phyloP scores from a whole-genome alignment of 2,329 filamentous ascomycete species.

The Curvularia eragrostidis region DNA sequence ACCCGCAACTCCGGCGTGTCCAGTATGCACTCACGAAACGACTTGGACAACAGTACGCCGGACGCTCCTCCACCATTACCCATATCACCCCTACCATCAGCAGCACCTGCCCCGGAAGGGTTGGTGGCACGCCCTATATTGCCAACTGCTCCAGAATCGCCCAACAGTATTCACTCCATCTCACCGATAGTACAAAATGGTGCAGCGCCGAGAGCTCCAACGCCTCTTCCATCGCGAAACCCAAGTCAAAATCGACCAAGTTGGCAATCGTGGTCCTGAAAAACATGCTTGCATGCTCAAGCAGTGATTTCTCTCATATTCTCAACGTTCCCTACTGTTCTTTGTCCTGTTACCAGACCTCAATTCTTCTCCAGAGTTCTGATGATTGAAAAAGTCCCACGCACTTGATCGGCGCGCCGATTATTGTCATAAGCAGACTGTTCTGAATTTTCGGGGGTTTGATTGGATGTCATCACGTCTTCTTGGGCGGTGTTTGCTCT shows the following conservation, averaged over 20 bases:
- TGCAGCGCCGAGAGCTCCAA: background rate
- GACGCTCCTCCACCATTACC: constrained; percentile 30
- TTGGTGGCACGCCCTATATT: background rate
- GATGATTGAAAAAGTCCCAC: background rate
- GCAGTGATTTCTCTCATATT: background rate
- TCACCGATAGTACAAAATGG: background rate
- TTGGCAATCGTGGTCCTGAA: constrained; percentile 23
- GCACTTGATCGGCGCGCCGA: background rate
- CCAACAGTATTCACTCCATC: background rate
- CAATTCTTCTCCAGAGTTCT: background rate
- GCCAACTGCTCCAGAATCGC: background rate
- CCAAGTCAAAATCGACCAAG: constrained; percentile 9
- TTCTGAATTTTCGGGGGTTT: too few species aligned
- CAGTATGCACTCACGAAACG: constrained; percentile 13
- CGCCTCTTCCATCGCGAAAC: constrained; percentile 3
- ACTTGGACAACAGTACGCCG: constrained; percentile 14
- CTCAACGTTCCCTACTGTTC: background rate
- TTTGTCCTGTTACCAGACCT: background rate
- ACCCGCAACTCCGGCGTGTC: constrained; percentile 19
- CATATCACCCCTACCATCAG: constrained; percentile 7
- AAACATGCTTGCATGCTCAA: background rate
- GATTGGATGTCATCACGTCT: background rate
- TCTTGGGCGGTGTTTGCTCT: background rate
- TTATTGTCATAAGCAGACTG: background rate
- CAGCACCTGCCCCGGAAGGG: background rate